Conservation (phyloP, 495 filamentous ascomycete species). For the Echria macrotheca region DNA sequence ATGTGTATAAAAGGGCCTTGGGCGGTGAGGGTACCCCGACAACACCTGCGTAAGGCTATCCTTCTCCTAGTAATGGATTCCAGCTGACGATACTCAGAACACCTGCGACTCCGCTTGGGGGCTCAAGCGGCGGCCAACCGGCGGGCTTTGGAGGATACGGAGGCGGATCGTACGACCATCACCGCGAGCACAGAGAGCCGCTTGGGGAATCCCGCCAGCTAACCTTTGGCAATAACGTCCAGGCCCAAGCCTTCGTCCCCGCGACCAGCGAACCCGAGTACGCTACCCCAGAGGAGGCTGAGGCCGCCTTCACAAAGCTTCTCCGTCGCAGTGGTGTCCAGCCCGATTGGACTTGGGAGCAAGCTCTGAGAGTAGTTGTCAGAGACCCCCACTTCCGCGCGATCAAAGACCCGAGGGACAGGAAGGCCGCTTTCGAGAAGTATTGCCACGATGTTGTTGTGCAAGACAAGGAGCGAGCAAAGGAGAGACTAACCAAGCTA, state of each 20-base stretch:
- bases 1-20: conserved; percentile 68
- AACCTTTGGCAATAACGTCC: conserved; percentile 61
- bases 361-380: conserved; percentile 81
- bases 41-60: conserved; percentile 55
- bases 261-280: conserved; percentile 77
- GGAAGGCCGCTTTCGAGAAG: conserved; percentile 91
- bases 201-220: conserved; percentile 60
- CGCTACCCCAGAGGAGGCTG: conserved; percentile 80
- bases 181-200: conserved; percentile 43
- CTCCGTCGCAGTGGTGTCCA: conserved; percentile 79
- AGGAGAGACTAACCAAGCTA: conserved; percentile 89
- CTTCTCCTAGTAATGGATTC: conserved; percentile 8
- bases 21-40: conserved; percentile 43
- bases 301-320: conserved; percentile 88
- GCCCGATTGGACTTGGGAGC: conserved; percentile 88
- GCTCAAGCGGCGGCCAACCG: conserved; percentile 51
- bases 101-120: conserved; percentile 62
- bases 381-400: conserved; percentile 92
- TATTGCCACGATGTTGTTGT: conserved; percentile 84
- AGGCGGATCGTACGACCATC: conserved; percentile 28
- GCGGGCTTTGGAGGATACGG: conserved; percentile 20
- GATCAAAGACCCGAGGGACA: conserved; percentile 87
- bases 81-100: conserved; percentile 19
- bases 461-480: conserved; percentile 92
- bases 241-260: conserved; percentile 56